phyloP scores from a whole-genome alignment of 2,329 filamentous ascomycete species.

The Onygenales sp. region DNA sequence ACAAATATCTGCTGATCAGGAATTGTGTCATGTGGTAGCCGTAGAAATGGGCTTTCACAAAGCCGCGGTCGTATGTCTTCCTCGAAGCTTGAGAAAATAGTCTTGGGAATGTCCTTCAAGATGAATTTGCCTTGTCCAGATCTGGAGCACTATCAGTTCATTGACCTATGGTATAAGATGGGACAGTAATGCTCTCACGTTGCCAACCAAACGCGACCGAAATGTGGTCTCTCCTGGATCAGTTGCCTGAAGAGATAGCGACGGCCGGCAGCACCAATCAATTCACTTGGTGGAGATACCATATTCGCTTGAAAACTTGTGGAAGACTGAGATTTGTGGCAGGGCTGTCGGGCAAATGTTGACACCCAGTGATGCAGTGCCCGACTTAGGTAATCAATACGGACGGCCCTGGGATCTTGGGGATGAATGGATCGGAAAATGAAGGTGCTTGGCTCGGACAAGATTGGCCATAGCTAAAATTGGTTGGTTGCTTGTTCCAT shows the following conservation, averaged over 20 bases:
- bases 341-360: neutral
- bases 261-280: conserved; percentile 17
- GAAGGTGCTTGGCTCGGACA: too few relatives aligned
- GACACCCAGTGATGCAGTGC: neutral
- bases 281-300: conserved; percentile 13
- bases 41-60: conserved; percentile 25
- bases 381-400: neutral
- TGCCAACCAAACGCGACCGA: conserved; percentile 25
- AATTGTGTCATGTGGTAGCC: conserved; percentile 32
- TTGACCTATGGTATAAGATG: conserved; percentile 4
- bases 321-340: neutral
- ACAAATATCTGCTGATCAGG: conserved; percentile 37
- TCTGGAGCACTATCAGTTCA: conserved; percentile 9
- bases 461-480: too few relatives aligned
- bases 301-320: conserved; percentile 5
- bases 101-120: conserved; percentile 17
- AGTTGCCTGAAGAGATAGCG: conserved; percentile 22
- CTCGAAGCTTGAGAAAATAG: conserved; percentile 16
- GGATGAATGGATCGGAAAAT: too few relatives aligned
- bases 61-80: conserved; percentile 17
- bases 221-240: conserved; percentile 23
- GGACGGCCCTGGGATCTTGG: too few relatives aligned
- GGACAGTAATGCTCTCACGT: conserved; percentile 13
- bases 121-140: conserved; percentile 15
- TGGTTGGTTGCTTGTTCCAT: too few relatives aligned